Base-by-base conservation (phyloP, 176 grass and related monocot species). In the Stipa capillata region DNA sequence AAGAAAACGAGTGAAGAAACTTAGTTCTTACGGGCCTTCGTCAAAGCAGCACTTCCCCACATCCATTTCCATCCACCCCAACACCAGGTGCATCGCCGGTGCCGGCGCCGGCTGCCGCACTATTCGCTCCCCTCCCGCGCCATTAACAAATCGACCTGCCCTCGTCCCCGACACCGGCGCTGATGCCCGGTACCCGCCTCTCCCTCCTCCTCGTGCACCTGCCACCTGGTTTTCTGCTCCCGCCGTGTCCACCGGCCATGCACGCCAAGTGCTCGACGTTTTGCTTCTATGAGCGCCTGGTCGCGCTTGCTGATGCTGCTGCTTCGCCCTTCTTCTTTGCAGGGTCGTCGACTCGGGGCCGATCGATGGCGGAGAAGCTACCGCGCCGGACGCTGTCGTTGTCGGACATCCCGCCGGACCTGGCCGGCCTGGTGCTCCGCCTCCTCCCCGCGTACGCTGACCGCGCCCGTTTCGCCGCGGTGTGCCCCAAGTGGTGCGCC, bases 401-500 rank as follows among this genome's bases (percentile, higher is more conserved):
- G 81, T 48, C 59, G 6, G 81, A 83, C 70, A 64, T 83, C 35
- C 70, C 70, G 25, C 18, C 2, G 34, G 70, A 83, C 34, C 59
- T 83, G 7, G 58, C 59, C 2, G 71, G 59, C 34, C 72, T 21
- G 24, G 70, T 83, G 58, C 45, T 83, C 17, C 33, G 35, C 81
- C 27, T 21, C 81, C 56, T 83, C 17, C 81, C 69, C 3, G 23
- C 71, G 3, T 21, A 5, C 12, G 59, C 13, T 3, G 70, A 83
- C 48, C 71, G 81, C 20, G 45, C 47, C 25, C 5, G 59, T 47
- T 83, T 83, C 59, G 58, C 70, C 18, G 35, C 45, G 58, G 71
- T 83, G 44, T 83, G 81, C 35, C 70, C 65, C 27, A 51, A 71
- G 41, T 82, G 79, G 65, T 66, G 29, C 20, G 51, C 55, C 29